Evolutionary conservation across 1,284 basidiomycete species (phyloP).

Genomic region (Austroboletus rostrupii): DNA sequence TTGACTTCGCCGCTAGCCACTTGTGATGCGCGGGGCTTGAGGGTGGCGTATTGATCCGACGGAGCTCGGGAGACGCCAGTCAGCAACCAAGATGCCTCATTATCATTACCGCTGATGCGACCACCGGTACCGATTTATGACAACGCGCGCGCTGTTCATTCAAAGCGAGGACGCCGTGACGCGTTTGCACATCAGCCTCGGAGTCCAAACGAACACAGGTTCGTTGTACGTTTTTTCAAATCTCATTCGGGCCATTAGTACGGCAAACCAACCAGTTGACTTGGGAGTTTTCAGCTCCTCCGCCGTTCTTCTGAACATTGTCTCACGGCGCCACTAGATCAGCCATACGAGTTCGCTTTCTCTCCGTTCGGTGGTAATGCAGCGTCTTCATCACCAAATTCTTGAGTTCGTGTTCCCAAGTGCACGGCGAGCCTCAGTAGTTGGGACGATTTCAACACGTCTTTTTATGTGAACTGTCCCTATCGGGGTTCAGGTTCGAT

Average conservation of each 20-base stretch:
- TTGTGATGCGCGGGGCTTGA: slow-evolving; percentile 3
- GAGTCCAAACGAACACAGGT: slow-evolving; percentile 15
- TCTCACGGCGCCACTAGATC: background rate
- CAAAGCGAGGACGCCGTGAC: no score
- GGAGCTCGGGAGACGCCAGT: background rate
- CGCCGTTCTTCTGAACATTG: background rate
- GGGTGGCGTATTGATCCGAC: slow-evolving; percentile 10
- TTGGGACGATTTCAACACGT: background rate
- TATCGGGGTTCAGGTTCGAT: background rate
- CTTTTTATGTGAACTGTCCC: background rate
- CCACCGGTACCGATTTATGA: slow-evolving; percentile 9
- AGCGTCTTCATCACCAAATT: background rate
- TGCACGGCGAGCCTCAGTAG: background rate
- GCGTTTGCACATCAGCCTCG: background rate
- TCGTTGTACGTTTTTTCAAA: background rate
- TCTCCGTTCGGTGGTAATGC: background rate
- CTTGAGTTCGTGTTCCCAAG: background rate
- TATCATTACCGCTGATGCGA: background rate
- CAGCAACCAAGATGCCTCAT: slow-evolving; percentile 3
- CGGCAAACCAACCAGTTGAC: no score
- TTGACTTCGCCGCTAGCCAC: background rate
- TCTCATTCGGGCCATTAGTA: no score
- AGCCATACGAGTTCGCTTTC: background rate
- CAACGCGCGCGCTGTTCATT: background rate
- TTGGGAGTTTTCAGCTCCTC: no score